Evolutionary conservation across 306 rosid genomes (phyloP), one percentile per base, ranked within the genome.

Genomic region (Cucurbita ficifolia): DNA sequence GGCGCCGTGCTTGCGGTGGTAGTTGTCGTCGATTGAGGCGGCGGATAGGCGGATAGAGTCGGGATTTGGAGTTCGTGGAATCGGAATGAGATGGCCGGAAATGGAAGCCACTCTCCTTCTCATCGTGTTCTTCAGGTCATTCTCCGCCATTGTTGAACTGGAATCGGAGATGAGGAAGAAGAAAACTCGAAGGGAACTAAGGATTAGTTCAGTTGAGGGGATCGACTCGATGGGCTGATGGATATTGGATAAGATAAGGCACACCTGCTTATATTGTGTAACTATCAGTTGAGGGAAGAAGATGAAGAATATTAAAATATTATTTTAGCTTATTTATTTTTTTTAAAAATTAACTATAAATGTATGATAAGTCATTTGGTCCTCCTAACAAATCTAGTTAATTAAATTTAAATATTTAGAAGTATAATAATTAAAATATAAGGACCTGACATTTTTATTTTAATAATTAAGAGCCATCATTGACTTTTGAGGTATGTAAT

Each of bases 1-100:
- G 14, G 80, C 80, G 17, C 98, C 93, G 40, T 90, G 98, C 10
- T 83, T 82, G 38, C 85, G 84, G 35, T 77, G 85, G 84, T 88
- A 90, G 76, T 58, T 83, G 79, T 89, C 87, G 72, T 70, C 65
- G 79, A 67, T 49, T 50, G 92, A 86, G 64, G 90, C 73, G 59
- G 13, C 68, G 24, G 75, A 78, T 10, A 84, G 4, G 43, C 12
- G 58, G 11, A 87, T 51, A n/a, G 77, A 70, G 69, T 74, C 36
- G 42, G n/a, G 50, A 19, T 8, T 29, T 36, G 74, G 19, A 10
- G 73, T 7, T 2, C 7, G 22, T 8, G 64, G 76, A 22, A 72
- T 70, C 75, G 89, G 81, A 62, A 43, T 16, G 72, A 92, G 82
- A 75, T 93, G 98, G 80, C 77, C 76, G 19, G 86, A 74, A 10